Evolutionary conservation across 2,329 filamentous ascomycete species (phyloP).

Genomic region (Scedosporium minutisporum): DNA sequence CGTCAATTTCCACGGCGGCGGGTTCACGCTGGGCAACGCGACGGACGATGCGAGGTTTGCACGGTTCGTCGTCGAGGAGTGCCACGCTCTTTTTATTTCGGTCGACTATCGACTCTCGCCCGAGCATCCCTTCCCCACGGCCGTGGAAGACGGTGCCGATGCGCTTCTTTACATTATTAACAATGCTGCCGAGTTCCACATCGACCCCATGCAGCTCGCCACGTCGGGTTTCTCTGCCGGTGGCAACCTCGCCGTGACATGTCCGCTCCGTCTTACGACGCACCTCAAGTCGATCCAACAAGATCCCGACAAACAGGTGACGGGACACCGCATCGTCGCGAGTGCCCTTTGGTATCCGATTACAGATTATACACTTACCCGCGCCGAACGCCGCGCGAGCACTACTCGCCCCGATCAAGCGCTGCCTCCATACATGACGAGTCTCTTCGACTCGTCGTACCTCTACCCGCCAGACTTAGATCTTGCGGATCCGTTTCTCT

Average conservation of each 20-base stretch:
- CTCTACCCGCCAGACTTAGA: conserved; percentile 41
- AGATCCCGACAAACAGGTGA: conserved; percentile 26
- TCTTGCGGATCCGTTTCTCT: conserved; percentile 43
- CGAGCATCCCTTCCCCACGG: conserved; percentile 52
- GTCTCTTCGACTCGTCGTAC: conserved; percentile 55
- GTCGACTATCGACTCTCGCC: conserved; percentile 62
- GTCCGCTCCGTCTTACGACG: conserved; percentile 30
- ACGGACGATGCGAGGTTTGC: conserved; percentile 56
- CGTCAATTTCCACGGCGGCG: conserved; percentile 59
- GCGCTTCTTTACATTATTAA: conserved; percentile 51
- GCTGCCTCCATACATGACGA: conserved; percentile 46
- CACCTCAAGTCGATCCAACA: conserved; percentile 14
- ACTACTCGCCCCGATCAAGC: conserved; percentile 47
- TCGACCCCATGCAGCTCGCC: conserved; percentile 46
- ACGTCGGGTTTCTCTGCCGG: conserved; percentile 57
- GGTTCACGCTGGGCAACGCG: conserved; percentile 53
- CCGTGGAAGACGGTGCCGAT: conserved; percentile 57
- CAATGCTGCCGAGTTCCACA: conserved; percentile 44
- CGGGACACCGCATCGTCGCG: conserved; percentile 29
- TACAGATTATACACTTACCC: conserved; percentile 49
- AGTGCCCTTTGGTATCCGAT: conserved; percentile 53
- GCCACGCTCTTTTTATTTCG: conserved; percentile 50
- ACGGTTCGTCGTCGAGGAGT: conserved; percentile 37
- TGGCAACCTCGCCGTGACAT: conserved; percentile 43
- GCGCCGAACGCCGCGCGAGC: conserved; percentile 44